Evolutionary conservation across 164 flowering plant species (phyloP), one percentile per base, ranked within the genome.

Genomic region (Stephania japonica): DNA sequence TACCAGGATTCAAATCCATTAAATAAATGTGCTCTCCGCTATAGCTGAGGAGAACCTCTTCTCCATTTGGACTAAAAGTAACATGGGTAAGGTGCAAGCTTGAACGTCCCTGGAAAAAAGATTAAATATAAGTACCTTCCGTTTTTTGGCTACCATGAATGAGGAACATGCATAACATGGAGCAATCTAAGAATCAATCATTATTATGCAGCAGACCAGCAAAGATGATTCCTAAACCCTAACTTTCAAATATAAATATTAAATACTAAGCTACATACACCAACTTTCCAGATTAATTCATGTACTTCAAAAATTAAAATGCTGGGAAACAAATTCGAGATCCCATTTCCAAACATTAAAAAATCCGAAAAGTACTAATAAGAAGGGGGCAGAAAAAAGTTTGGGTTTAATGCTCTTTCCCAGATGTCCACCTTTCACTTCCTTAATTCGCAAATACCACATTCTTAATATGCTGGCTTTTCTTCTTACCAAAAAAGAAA

Each of bases 21-120:
- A 95, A 78, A 78, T 95, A 95, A 26, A 88, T 92, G 85, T 95
- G 97, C 82, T 95, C 99, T 41, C 91, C 94, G 71, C 98, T 90
- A 75, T 95, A 95, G 76, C 88, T 95, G 50, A 95, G 87, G 3
- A 95, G 92, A 78, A 95, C 87, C 77, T 95, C 99, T 82, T 92
- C 96, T 14, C 96, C 92, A 81, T 82, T 82, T 53, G 99, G 98
- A 79, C 98, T 90, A 76, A 95, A 95, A 62, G 99, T 79, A 72
- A 91, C 98, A 85, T 95, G 99, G 74, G 98, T 95, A 13, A 92
- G 84, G 76, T 92, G 94, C 86, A 90, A 81, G 78, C 85, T 83
- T 43, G 93, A 76, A 26, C 80, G 83, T 25, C 88, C 90, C 98
- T 92, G 87, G 18, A 81, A 74, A 70, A 41, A 12, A 66, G 13